These are phyloP conservation scores for Neurospora cerealis DNA, from an alignment of 495 filamentous ascomycete genomes.

Conservation along the genomic window DNA sequence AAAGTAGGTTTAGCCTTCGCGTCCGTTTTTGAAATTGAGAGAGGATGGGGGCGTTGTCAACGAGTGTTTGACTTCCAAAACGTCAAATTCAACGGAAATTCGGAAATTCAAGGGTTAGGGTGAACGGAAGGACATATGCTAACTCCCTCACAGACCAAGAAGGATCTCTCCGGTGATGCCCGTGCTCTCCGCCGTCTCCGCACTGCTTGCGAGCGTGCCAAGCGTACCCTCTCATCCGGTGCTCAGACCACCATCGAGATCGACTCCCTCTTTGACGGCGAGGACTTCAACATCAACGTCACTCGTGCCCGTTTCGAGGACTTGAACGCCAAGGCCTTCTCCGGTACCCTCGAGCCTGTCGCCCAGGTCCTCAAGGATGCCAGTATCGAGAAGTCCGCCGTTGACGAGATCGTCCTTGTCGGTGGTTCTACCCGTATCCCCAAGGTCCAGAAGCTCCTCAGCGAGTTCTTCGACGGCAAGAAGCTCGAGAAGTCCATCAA, in stretches of 20 bases:
- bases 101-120: too few species aligned
- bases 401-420: slow-evolving; percentile 97
- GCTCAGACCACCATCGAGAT: slow-evolving; percentile 98
- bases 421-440: slow-evolving; percentile 99
- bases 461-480: slow-evolving; percentile 98
- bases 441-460: slow-evolving; percentile 95
- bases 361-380: slow-evolving; percentile 98
- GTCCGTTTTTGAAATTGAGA: too few species aligned
- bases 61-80: too few species aligned
- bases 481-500: slow-evolving; percentile 99
- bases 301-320: slow-evolving; percentile 99
- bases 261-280: slow-evolving; percentile 94
- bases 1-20: too few species aligned
- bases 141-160: slow-evolving; percentile 52
- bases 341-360: slow-evolving; percentile 92
- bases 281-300: slow-evolving; percentile 98
- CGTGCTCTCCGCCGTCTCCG: slow-evolving; percentile 96
- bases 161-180: slow-evolving; percentile 74
- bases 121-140: too few species aligned
- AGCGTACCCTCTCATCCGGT: slow-evolving; percentile 94
- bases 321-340: slow-evolving; percentile 94
- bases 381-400: slow-evolving; percentile 83
- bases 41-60: too few species aligned
- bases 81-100: too few species aligned
- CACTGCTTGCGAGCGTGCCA: slow-evolving; percentile 98